Evolutionary conservation across 148 eudicot genomes (phyloP).

Genomic region (Persicaria maculosa): DNA sequence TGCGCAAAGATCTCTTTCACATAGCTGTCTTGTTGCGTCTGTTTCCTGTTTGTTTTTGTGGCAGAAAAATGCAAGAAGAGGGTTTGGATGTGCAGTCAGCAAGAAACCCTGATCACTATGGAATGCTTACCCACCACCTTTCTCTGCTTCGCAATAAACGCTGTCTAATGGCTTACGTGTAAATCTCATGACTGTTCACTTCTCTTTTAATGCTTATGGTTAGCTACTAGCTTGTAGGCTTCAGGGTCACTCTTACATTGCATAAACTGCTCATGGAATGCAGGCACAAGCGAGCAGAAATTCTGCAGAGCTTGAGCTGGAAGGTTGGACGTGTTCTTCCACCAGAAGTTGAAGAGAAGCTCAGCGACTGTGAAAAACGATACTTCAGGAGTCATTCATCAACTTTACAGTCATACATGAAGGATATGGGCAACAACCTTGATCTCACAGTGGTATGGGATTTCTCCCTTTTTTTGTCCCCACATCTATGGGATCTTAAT

Average conservation of each 20-base stretch:
- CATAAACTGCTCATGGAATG: neutral
- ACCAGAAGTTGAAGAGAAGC: slow-evolving; percentile 67
- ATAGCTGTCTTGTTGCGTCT: neutral
- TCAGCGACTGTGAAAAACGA: slow-evolving; percentile 65
- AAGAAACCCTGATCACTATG: slow-evolving; percentile 71
- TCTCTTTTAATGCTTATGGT: neutral
- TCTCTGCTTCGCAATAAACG: slow-evolving; percentile 89
- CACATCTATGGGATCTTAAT: neutral
- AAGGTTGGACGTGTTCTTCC: slow-evolving; percentile 68
- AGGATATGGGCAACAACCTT: slow-evolving; percentile 51
- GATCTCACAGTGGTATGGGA: slow-evolving; percentile 76
- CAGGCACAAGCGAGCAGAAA: slow-evolving; percentile 77
- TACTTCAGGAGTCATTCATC: slow-evolving; percentile 62
- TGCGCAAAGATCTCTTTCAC: neutral
- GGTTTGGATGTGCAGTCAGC: slow-evolving; percentile 50
- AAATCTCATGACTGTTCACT: slow-evolving; percentile 14
- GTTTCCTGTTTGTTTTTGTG: slow-evolving; percentile 3
- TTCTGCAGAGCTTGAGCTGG: slow-evolving; percentile 69
- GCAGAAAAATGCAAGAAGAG: slow-evolving; percentile 86
- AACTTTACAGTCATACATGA: slow-evolving; percentile 55
- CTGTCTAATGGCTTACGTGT: slow-evolving; percentile 87
- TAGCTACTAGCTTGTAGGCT: neutral
- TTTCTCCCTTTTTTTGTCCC: neutral
- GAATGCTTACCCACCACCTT: slow-evolving; percentile 85
- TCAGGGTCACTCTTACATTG: no score